Evolutionary conservation across 140 eudicot genomes (phyloP), one percentile per base, ranked within the genome.

Genomic region (Cichorium intybus): DNA sequence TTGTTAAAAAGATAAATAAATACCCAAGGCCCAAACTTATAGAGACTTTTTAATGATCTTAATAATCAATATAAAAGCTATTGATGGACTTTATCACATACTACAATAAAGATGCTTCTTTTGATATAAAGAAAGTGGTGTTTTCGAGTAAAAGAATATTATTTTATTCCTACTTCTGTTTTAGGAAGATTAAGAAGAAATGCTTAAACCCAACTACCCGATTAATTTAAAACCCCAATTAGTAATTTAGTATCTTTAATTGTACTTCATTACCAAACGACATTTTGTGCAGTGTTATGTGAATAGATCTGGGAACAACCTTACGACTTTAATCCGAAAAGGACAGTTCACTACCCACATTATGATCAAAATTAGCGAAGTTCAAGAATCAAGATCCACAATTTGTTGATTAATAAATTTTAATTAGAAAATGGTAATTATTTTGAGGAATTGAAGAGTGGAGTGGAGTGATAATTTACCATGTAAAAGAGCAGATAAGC

Each of bases 401-500:
- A 52, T 52, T 21, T 55, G 45, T 52, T 60, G 76, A 4, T 11
- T 66, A 22, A 67, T 4, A n/a, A 35, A n/a, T 28, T 21, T 2
- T n/a, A 53, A 58, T 7, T 34, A 12, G 17, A 4, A 49, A 29
- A 37, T 12, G 8, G 29, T 37, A 62, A 66, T 52, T 21, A 46
- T 35, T 33, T 24, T 20, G 4, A 47, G 10, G 59, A 72, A 41
- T 27, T 51, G 7, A 68, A 55, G 33, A 76, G 18, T 33, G 27
- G 47, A 18, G 4, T 20, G 43, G 62, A 45, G 17, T 17, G 35
- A 59, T 17, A 55, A 31, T 76, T 81, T 64, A 90, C 97, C 97
- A 81, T 90, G 97, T 79, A 90, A 79, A 16, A 90, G 82, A 10
- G 97, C 95, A 77, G 97, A 90, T 52, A 90, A 83, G 84, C 97